Percentiles rank a stretch among this genome's conserved stretches.
These are phyloP conservation scores for Luzula sylvatica DNA, from an alignment of 176 grass and related monocot species.

Conservation along the genomic window DNA sequence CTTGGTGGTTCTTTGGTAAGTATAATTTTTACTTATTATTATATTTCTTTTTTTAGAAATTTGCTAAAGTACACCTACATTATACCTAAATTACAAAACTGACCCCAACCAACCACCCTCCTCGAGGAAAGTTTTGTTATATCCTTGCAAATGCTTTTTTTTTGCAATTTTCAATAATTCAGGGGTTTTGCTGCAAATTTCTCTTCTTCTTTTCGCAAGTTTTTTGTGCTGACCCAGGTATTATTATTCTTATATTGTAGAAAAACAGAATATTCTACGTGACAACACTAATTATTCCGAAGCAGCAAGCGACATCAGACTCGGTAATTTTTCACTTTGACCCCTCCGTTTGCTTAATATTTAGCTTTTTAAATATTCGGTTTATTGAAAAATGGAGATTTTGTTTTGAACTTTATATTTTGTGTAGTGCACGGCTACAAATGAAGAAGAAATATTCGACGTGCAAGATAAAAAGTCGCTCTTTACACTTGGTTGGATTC, in stretches of 20 bases:
- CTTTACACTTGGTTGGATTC: conserved; percentile 99
- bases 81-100: too few species aligned
- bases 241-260: conserved; percentile 37
- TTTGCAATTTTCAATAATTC: background rate
- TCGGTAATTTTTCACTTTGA: conserved; percentile 50
- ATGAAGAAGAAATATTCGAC: conserved; percentile 99
- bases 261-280: conserved; percentile 94
- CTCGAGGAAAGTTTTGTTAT: too few species aligned
- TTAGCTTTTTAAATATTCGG: background rate
- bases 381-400: too few species aligned
- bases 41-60: conserved; percentile 26
- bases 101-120: too few species aligned
- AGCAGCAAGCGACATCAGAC: conserved; percentile 94
- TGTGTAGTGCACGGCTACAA: conserved; percentile 89
- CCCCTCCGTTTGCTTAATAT: background rate
- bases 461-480: conserved; percentile 88
- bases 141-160: background rate
- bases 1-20: conserved; percentile 95
- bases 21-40: conserved; percentile 7
- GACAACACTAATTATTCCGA: conserved; percentile 91
- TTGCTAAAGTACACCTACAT: background rate
- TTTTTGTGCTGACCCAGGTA: conserved; percentile 1
- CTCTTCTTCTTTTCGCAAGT: background rate
- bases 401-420: too few species aligned
- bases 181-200: too few species aligned